A percentile compares a stretch with the other conserved stretches of the same genome.
These are phyloP conservation scores for Mortierella sp. DNA, from an alignment of 371 early-diverging fungal genomes.

Conservation along the genomic window DNA sequence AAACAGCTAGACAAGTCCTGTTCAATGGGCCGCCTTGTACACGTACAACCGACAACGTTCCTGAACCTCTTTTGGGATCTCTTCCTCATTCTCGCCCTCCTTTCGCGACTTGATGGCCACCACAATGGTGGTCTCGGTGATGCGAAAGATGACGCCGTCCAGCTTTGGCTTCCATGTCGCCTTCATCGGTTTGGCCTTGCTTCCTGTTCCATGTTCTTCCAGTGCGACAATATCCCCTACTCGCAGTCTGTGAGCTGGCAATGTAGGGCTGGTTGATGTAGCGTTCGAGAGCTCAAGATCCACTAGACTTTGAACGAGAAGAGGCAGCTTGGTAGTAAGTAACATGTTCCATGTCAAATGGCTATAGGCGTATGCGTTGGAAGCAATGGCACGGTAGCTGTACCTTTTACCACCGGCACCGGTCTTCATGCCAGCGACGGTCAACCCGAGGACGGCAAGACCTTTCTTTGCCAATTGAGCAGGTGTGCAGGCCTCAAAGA, in stretches of 20 bases:
- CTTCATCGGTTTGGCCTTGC: conserved; percentile 61
- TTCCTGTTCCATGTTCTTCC: conserved; percentile 64
- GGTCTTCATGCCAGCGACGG: conserved; percentile 74
- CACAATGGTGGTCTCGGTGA: conserved; percentile 72
- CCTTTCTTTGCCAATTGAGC: conserved; percentile 79
- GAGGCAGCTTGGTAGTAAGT: neutral
- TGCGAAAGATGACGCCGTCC: conserved; percentile 72
- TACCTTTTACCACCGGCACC: conserved; percentile 85
- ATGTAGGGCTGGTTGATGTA: conserved; percentile 62
- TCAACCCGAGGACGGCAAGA: conserved; percentile 73
- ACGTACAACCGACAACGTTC: conserved; percentile 78
- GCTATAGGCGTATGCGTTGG: no score
- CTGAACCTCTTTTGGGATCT: conserved; percentile 73
- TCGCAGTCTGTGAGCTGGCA: conserved; percentile 77
- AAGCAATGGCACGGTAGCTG: neutral
- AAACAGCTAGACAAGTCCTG: neutral
- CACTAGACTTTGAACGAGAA: conserved; percentile 62
- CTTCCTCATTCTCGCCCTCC: conserved; percentile 68
- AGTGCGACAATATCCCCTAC: conserved; percentile 85
- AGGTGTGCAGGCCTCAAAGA: conserved; percentile 68
- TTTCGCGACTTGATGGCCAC: conserved; percentile 67
- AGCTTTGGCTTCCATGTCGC: conserved; percentile 48
- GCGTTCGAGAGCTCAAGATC: conserved; percentile 76
- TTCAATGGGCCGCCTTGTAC: neutral
- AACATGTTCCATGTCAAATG: neutral